Conservation (phyloP, 1,139 yeast genomes). For the Yamadazyma songkhlaensis region DNA sequence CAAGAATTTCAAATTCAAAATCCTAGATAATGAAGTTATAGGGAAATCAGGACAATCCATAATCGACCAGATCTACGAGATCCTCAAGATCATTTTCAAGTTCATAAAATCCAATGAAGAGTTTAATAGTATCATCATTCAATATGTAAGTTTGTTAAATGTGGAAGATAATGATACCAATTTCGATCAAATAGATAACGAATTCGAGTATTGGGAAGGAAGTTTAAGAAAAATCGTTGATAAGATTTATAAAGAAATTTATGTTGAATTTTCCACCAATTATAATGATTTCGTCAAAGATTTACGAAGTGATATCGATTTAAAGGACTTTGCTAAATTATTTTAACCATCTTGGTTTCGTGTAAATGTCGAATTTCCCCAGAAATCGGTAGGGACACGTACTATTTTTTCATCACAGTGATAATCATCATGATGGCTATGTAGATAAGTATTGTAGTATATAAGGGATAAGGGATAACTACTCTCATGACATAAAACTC, state of each 20-base stretch:
- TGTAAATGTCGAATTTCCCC: constrained; percentile 4
- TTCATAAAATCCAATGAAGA: constrained; percentile 48
- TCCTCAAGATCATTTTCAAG: constrained; percentile 40
- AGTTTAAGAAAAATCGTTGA: constrained; percentile 24
- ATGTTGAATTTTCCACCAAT: constrained; percentile 20
- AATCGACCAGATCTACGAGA: constrained; percentile 43
- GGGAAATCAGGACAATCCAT: constrained; percentile 45
- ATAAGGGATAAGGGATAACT: neutral
- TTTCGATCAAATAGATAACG: constrained; percentile 9
- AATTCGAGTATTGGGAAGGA: constrained; percentile 19
- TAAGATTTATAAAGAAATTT: constrained; percentile 24
- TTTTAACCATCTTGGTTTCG: constrained; percentile 2
- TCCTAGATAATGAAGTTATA: constrained; percentile 30
- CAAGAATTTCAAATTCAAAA: constrained; percentile 36
- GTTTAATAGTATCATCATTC: constrained; percentile 30
- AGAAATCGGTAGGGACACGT: constrained; percentile 4
- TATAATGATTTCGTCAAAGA: constrained; percentile 24
- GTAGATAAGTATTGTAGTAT: no score
- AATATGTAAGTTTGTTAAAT: constrained; percentile 27
- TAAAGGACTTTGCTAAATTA: constrained; percentile 13
- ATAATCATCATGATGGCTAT: no score
- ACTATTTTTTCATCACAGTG: no score
- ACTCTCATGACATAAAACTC: no score
- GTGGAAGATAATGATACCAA: constrained; percentile 15
- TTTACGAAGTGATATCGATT: constrained; percentile 25